Evolutionary conservation across 352 stramenopile genomes (phyloP).

Genomic region (Globisporangium acanthophoron): DNA sequence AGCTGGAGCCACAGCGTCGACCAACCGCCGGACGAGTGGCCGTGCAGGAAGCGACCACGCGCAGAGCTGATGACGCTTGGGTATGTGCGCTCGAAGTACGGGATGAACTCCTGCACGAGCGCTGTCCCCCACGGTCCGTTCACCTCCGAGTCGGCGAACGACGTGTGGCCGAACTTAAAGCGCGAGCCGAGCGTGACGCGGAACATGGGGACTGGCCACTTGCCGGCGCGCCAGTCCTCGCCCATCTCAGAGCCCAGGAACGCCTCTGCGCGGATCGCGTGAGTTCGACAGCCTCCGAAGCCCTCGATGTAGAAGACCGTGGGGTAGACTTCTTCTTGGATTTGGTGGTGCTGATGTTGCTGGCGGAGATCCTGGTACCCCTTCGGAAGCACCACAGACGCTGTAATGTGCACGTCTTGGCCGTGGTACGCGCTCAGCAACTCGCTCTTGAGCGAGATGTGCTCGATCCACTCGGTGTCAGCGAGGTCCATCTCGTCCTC

Average conservation of each 20-base stretch:
- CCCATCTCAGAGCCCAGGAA: constrained; percentile 70
- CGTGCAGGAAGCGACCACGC: constrained; percentile 52
- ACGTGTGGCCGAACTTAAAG: constrained; percentile 74
- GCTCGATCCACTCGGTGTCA: constrained; percentile 50
- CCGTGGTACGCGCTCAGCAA: constrained; percentile 61
- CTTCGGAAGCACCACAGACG: constrained; percentile 56
- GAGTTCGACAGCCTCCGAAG: constrained; percentile 62
- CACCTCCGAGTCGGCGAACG: constrained; percentile 55
- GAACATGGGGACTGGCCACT: constrained; percentile 57
- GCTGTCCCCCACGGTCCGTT: constrained; percentile 69
- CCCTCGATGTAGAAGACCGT: constrained; percentile 79
- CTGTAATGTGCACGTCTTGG: constrained; percentile 63
- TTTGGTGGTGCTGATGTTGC: background rate
- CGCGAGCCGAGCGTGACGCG: constrained; percentile 69
- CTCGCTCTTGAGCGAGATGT: constrained; percentile 65
- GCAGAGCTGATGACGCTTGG: constrained; percentile 20
- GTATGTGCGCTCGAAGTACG: constrained; percentile 53
- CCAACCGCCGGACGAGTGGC: constrained; percentile 70
- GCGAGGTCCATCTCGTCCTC: constrained; percentile 40
- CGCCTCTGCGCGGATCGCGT: constrained; percentile 46
- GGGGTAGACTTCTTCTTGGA: constrained; percentile 21
- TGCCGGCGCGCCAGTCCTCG: constrained; percentile 41
- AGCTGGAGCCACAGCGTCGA: constrained; percentile 69
- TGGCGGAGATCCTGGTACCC: constrained; percentile 26
- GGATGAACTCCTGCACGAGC: constrained; percentile 66